Base-by-base conservation (phyloP, 2,329 filamentous ascomycete genomes). In the Cercospora janseana region DNA sequence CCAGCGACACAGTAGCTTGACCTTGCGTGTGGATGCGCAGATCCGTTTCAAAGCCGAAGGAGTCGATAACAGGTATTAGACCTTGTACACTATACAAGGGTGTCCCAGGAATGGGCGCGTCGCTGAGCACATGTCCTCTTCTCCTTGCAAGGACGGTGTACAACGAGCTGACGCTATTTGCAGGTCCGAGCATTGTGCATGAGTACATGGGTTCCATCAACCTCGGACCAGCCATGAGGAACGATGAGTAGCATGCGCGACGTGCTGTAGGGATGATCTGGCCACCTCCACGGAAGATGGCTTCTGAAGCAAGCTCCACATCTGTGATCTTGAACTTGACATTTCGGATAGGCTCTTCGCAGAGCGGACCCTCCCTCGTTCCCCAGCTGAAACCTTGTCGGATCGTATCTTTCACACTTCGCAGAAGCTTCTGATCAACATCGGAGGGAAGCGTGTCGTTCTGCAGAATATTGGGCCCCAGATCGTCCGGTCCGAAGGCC, bases 311-410 rank as follows among this genome's bases (percentile, higher is more conserved):
- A 15, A 98, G 79, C 32, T 86, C 78, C 46, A 95, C 82, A 66
- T 97, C 92, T 55, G 91, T 97, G 64, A 98, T 83, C 67, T 91
- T 89, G 79, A 98, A 98, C 67, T 95, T 96, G 61, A 89, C 89
- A 72, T 98, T 98, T 62, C 93, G 91, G 66, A 98, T 97, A 26
- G 93, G 93, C 75, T 98, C 93, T 85, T 98, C 93, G 69, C 93
- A 97, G 20, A 98, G 77, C 13, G 93, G 93, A 0, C 93, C 93
- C 80, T 98, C 93, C 57, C 93, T 80, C 24, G 91, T 88, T 42
- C 89, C 93, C 93, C 93, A 98, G 68, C 86, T 90, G 71, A 98
- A 98, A 24, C 93, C 93, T 72, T 98, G 93, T 40, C 88, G 85
- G 62, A 98, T 89, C 6, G 88, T 92, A 67, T 98, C 93, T 61